phyloP scores from a whole-genome alignment of 2,329 filamentous ascomycete genomes.

The Beauveria sp. region DNA sequence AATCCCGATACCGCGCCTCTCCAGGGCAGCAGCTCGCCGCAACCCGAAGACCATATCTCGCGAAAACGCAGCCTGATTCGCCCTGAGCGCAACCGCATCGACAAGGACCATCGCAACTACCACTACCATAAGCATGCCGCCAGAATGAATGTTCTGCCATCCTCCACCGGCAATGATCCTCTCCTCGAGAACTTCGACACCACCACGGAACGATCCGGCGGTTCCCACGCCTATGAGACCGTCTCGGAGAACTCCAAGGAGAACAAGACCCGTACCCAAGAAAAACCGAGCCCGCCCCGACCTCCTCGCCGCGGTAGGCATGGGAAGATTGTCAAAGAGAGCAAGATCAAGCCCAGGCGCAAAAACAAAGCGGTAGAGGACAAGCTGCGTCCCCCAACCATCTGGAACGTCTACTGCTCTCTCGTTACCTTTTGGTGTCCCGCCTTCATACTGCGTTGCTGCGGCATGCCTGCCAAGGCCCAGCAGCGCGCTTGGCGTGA shows the following conservation, averaged over 20 bases:
- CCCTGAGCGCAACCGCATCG: constrained; percentile 80
- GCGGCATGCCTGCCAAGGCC: constrained; percentile 75
- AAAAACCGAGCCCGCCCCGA: constrained; percentile 22
- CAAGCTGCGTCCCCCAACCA: constrained; percentile 67
- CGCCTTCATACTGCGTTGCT: constrained; percentile 74
- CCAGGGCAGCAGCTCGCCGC: constrained; percentile 1
- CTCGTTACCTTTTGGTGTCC: constrained; percentile 94
- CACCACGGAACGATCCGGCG: constrained; percentile 46
- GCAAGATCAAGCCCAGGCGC: constrained; percentile 37
- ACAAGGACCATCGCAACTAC: constrained; percentile 86
- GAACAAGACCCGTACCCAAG: constrained; percentile 21
- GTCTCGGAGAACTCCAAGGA: constrained; percentile 36
- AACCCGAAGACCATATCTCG: constrained; percentile 30
- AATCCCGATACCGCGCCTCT: constrained; percentile 39
- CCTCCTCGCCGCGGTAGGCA: constrained; percentile 36
- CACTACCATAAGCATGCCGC: constrained; percentile 92
- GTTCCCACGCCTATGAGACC: constrained; percentile 37
- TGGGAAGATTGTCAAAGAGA: constrained; percentile 57
- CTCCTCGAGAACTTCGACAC: constrained; percentile 71
- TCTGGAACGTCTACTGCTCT: constrained; percentile 95
- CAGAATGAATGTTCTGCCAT: constrained; percentile 84
- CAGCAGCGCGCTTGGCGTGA: constrained; percentile 94
- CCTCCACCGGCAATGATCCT: constrained; percentile 86
- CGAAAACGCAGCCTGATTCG: constrained; percentile 85
- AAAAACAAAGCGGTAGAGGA: constrained; percentile 50